Evolutionary conservation across 2,329 filamentous ascomycete species (phyloP), one percentile per base, ranked within the genome.

Genomic region (Seiridium unicorne): DNA sequence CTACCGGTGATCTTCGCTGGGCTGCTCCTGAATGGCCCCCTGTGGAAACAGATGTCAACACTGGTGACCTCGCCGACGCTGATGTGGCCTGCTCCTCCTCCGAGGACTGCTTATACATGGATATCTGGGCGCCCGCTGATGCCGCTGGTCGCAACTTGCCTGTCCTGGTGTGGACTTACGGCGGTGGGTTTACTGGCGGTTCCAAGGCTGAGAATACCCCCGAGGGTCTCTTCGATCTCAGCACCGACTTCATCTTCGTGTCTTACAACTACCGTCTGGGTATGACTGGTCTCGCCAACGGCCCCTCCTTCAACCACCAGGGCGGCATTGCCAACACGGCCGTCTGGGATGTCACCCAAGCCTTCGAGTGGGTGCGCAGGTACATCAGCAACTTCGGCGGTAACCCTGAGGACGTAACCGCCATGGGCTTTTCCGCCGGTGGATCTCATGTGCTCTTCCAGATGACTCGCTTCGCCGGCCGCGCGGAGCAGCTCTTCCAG

Each of bases 241-340:
- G 59, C 51, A 72, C 62, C 31, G 68, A 69, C 3, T 71, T 72
- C n/a, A 57, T 73, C 36, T 73, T 68, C 46, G 72, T 74, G 9
- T 64, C 67, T 0, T 69, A 73, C 59, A 76, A 76, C 64, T 74
- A 73, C 63, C 69, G 71, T 8, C 64, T 74, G 3, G 72, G 73
- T 35, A 65, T 73, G 31, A 72, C 70, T 18, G 70, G 73, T 4
- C 70, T 67, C 55, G 66, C 73, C 10, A 72, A 66, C 36, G 68
- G 69, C 1, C 66, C 68, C 3, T 67, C 66, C 4, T 55, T 69
- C 6, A 57, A 64, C 3, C 72, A 74, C 51, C 64, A 73, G 56
- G 71, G 72, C 69, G 55, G 55, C 32, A 57, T 48, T 44, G 42
- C 55, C 55, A 57, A 57, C 55, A 57, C 55, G 26, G 55, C 55